Conservation (phyloP, 176 grass and related monocot genomes). For the Thalia dealbata region DNA sequence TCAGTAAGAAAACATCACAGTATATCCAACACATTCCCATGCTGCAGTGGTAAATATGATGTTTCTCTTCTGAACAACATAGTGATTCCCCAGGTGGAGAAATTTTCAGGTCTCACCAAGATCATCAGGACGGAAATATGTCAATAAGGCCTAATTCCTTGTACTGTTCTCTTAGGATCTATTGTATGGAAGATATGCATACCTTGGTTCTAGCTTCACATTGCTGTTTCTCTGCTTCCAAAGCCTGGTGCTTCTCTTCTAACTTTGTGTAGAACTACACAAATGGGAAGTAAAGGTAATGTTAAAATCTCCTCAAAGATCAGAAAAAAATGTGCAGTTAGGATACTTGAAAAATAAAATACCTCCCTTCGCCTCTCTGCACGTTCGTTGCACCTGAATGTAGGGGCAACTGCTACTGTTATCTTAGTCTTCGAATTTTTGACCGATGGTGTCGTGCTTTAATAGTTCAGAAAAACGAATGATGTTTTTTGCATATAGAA, state of each 20-base stretch:
- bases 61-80: not conserved
- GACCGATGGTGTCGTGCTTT: constrained; percentile 25
- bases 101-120: not conserved
- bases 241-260: constrained; percentile 88
- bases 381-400: constrained; percentile 70
- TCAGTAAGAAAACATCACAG: not conserved
- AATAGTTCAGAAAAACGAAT: constrained; percentile 21
- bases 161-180: not conserved
- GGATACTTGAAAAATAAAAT: constrained; percentile 19
- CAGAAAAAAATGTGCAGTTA: constrained; percentile 1
- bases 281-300: constrained; percentile 6
- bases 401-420: constrained; percentile 54
- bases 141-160: not conserved
- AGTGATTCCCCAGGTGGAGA: not conserved
- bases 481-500: not conserved
- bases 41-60: not conserved
- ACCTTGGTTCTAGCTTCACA: constrained; percentile 75
- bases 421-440: constrained; percentile 33
- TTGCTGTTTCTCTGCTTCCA: constrained; percentile 71
- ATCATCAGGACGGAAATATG: not conserved
- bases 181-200: constrained; percentile 6
- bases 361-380: constrained; percentile 93
- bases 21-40: not conserved
- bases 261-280: constrained; percentile 74
- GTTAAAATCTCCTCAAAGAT: constrained; percentile 1